Evolutionary conservation across 2,329 filamentous ascomycete genomes (phyloP).

Genomic region (Corinectria fuckeliana): DNA sequence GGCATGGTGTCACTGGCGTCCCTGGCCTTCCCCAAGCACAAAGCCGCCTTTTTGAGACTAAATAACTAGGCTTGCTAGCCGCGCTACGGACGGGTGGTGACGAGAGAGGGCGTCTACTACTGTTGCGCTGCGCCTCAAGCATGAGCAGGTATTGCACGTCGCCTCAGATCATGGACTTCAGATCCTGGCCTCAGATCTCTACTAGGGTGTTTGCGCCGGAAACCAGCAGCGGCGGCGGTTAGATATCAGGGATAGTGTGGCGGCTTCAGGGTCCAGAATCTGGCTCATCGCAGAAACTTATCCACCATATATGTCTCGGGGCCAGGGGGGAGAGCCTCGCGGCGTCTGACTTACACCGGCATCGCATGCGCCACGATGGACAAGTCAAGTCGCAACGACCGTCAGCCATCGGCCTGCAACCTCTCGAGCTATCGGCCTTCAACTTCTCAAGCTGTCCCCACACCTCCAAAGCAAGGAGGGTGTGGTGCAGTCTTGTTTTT

Average conservation of each 20-base stretch:
- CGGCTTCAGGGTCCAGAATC: constrained; percentile 13
- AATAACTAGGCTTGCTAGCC: constrained; percentile 17
- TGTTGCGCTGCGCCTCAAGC: background rate
- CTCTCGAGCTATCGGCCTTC: background rate
- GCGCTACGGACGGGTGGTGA: background rate
- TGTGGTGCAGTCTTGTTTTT: too few species aligned
- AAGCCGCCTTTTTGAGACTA: constrained; percentile 19
- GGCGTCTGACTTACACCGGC: constrained; percentile 8
- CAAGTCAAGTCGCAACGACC: too few species aligned
- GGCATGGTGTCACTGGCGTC: constrained; percentile 29
- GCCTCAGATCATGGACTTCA: background rate
- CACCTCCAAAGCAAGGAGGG: too few species aligned
- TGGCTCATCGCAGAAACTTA: background rate
- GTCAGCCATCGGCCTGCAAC: too few species aligned
- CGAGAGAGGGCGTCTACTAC: background rate
- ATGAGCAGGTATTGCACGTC: background rate
- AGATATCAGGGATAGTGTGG: constrained; percentile 12
- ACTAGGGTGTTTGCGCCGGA: too few species aligned
- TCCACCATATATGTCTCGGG: background rate
- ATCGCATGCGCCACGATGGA: too few species aligned
- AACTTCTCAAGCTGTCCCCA: background rate
- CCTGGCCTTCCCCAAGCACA: constrained; percentile 10
- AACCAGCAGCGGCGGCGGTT: too few species aligned
- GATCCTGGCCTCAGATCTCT: too few species aligned
- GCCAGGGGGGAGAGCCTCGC: background rate